Percentiles rank a stretch among this genome's conserved stretches.
phyloP scores from a whole-genome alignment of 805 yeast genomes.

The Candida cerambycidarum region DNA sequence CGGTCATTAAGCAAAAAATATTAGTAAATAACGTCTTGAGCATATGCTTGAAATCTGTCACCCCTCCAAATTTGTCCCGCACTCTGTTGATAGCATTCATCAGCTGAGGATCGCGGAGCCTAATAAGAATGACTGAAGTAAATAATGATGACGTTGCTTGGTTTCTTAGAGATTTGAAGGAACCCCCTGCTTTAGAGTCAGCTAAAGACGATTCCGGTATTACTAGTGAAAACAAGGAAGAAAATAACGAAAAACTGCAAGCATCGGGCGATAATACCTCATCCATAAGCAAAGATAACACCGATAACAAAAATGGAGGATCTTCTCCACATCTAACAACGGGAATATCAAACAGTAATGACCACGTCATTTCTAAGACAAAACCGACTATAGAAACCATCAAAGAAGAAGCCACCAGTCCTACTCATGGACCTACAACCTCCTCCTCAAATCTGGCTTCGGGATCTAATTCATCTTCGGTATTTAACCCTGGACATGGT shows the following conservation, averaged over 20 bases:
- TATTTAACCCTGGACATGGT: neutral
- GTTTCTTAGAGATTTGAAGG: constrained; percentile 44
- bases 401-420: constrained; percentile 20
- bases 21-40: too few species aligned
- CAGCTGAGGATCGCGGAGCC: constrained; percentile 2
- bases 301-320: neutral
- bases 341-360: constrained; percentile 33
- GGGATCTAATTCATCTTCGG: neutral
- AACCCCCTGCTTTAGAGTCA: neutral
- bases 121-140: constrained; percentile 17
- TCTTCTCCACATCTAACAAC: constrained; percentile 22
- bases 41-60: too few species aligned
- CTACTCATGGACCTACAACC: neutral
- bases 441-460: neutral
- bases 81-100: neutral
- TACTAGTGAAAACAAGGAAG: neutral
- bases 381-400: constrained; percentile 28
- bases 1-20: too few species aligned
- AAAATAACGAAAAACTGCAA: neutral
- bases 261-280: neutral
- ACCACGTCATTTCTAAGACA: constrained; percentile 28
- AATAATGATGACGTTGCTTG: constrained; percentile 49
- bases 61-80: neutral
- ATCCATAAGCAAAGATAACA: neutral
- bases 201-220: neutral